Percentiles rank a stretch among this genome's conserved stretches.
Conservation (phyloP, 225 moss, liverwort and hornwort species). For the Ulota crispa region DNA sequence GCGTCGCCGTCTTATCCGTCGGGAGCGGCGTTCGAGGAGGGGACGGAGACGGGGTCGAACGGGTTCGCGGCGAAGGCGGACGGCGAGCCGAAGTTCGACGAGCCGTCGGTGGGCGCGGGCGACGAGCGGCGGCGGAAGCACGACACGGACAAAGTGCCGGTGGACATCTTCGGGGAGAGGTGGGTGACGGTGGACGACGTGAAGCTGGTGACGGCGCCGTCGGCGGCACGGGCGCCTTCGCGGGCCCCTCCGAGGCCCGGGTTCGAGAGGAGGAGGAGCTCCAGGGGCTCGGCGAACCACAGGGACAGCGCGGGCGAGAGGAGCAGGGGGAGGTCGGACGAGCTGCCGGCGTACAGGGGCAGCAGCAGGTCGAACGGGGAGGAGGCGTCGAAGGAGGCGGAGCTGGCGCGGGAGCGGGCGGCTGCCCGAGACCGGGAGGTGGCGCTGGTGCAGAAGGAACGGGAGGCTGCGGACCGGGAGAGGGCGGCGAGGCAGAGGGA, state of each 20-base stretch:
- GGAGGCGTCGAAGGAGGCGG: conserved; percentile 45
- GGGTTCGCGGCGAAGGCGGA: conserved; percentile 37
- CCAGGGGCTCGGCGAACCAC: conserved; percentile 20
- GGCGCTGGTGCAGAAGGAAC: conserved; percentile 57
- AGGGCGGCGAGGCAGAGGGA: conserved; percentile 42
- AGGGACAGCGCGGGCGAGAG: conserved; percentile 31
- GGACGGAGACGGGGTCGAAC: conserved; percentile 25
- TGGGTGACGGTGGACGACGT: conserved; percentile 88
- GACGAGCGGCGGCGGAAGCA: conserved; percentile 34
- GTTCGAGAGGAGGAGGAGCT: conserved; percentile 30
- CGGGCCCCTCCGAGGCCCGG: conserved; percentile 81
- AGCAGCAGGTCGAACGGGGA: conserved; percentile 27
- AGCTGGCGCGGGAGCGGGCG: conserved; percentile 50
- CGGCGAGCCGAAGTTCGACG: conserved; percentile 50
- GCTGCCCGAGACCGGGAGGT: conserved; percentile 50
- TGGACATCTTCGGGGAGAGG: conserved; percentile 51
- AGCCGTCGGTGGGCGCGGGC: conserved; percentile 27
- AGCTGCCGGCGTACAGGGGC: conserved; percentile 29
- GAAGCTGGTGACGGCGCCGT: conserved; percentile 70
- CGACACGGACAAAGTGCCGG: conserved; percentile 42
- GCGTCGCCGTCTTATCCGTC: conserved; percentile 53
- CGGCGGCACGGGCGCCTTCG: conserved; percentile 63
- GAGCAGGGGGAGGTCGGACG: conserved; percentile 32
- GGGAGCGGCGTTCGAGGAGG: not conserved
- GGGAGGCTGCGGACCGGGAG: conserved; percentile 50